phyloP scores from a whole-genome alignment of 371 early-diverging fungal genomes.

The Lichtheimia corymbifera region DNA sequence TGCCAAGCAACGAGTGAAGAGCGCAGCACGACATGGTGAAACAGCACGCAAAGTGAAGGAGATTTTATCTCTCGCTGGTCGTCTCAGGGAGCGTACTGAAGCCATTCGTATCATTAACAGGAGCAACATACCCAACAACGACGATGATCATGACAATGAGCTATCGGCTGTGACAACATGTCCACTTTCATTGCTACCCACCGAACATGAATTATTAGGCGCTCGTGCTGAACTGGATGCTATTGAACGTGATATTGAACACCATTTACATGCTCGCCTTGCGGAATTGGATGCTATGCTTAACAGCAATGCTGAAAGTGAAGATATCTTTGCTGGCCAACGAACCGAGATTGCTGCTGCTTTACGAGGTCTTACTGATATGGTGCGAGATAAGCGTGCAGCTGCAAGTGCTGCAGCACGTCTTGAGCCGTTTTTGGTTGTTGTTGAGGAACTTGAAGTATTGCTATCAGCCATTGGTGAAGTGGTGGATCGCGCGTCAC shows the following conservation, averaged over 20 bases:
- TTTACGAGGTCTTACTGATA: constrained; percentile 29
- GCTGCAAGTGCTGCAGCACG: constrained; percentile 44
- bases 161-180: constrained; percentile 32
- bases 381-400: constrained; percentile 41
- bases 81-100: constrained; percentile 41
- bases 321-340: constrained; percentile 41
- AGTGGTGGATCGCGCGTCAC: constrained; percentile 45
- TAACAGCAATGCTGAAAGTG: constrained; percentile 15
- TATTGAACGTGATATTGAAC: constrained; percentile 47
- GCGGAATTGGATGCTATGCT: constrained; percentile 44
- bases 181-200: constrained; percentile 39
- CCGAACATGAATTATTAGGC: constrained; percentile 40
- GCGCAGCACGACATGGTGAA: constrained; percentile 34
- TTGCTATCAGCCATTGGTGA: constrained; percentile 44
- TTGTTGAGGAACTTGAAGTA: constrained; percentile 51
- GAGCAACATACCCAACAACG: constrained; percentile 8
- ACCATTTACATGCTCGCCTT: constrained; percentile 36
- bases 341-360: constrained; percentile 45
- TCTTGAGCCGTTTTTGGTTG: constrained; percentile 45
- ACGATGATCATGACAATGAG: constrained; percentile 17
- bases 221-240: constrained; percentile 41
- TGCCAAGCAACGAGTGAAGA: constrained; percentile 24
- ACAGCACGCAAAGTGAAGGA: constrained; percentile 51
- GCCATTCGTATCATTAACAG: constrained; percentile 31
- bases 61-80: constrained; percentile 42